Base-by-base conservation (phyloP, 441 rosid species). In the Populus tomentosa region DNA sequence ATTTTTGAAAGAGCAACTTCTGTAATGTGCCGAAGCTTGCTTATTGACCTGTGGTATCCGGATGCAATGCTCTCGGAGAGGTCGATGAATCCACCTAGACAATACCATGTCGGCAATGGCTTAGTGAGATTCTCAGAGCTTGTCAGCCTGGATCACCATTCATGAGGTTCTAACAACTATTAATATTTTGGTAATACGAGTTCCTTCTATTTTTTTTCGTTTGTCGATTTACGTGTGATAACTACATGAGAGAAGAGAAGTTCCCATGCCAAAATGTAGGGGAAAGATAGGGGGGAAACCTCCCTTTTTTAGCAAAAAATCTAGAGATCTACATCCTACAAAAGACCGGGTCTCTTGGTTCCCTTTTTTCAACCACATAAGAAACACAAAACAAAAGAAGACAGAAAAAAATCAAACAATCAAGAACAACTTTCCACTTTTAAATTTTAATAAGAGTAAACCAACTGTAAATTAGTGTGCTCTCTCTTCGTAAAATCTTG, bases 301-400 rank as follows among this genome's bases (percentile, higher is more conserved):
- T 23, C 40, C 3, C 7, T 33, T 26, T 10, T 61, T 38, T 80
- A 50, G 65, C 90, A 78, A 88, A 88, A 87, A 81, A 77, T 81
- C 76, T 81, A 80, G 86, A 81, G 90, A 90, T 84, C 82, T 85
- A 81, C 72, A 62, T 85, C 84, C 21, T 32, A 42, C 68, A 72
- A 2, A 72, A 61, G 91, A 85, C 87, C 89, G 86, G 50, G 84
- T 90, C 90, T 83, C 61, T 35, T 77, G 90, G 82, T 77, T 42
- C 67, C 67, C 74, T 9, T 65, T 32, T 80, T 75, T 38, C 59
- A 75, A 76, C 66, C 85, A 70, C 73, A 77, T 59, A 64, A 71
- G 30, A 32, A 73, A 73, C 68, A 72, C 50, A 23, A 53, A 56
- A 35, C 63, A 16, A 23, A 20, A 21, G 32, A 20, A 23, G 2